Base-by-base conservation (phyloP, 2,329 filamentous ascomycete species). In the Colletotrichum chrysophilum region DNA sequence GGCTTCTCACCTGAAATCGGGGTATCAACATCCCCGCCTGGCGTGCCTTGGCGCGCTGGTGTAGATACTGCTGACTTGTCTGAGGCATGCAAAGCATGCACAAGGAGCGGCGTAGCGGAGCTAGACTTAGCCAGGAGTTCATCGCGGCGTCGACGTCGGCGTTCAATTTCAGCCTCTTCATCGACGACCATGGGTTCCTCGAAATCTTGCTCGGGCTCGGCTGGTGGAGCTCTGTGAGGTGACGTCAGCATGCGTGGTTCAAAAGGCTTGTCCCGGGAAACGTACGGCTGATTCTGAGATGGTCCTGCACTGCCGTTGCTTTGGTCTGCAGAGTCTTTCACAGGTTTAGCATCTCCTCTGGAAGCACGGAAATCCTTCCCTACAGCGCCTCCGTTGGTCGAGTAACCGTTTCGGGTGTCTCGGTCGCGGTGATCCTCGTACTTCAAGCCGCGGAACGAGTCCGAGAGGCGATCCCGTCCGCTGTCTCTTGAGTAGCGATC, bases 51-150 rank as follows among this genome's bases (percentile, higher is more conserved):
- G 73, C 87, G 84, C 43, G 87, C 87, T 32, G 89, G 87, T n/a
- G 92, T 91, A 16, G 90, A 89, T 48, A 86, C 86, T 70, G 89
- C 86, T 77, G 89, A 86, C 77, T 91, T 93, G 78, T 90, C 91
- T 65, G 90, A 88, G 74, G 91, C 89, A 78, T 93, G 91, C 52
- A 96, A 87, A 74, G 94, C 93, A 85, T 96, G 93, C 77, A 96
- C 91, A 76, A 94, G 90, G 80, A 96, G 88, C 67, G 94, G 94
- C 66, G 93, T 93, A 67, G 93, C 91, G 80, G 93, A 93, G 78
- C 92, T 93, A 80, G 95, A 94, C 87, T 96, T 97, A 83, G 95
- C 94, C 82, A 95, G 91, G 78, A 98, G 94, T 78, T 95, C 95
- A 86, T 97, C 95, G 78, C 96, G 93, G 74, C 94, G 92, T 82